Conservation (phyloP, 495 filamentous ascomycete species). For the Terfezia claveryi region DNA sequence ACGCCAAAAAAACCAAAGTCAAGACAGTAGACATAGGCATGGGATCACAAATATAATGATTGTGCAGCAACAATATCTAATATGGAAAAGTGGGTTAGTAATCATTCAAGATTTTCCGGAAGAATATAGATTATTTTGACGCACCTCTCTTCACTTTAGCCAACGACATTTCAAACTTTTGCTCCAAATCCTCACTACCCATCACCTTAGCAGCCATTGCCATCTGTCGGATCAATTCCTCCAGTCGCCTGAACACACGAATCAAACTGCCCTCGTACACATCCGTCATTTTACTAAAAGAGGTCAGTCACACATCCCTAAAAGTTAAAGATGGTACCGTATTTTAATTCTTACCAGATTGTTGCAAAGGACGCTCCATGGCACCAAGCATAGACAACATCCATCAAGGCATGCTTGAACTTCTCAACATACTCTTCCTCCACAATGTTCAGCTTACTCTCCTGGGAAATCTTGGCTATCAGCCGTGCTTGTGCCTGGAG, state of each 20-base stretch:
- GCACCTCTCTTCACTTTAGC: not conserved
- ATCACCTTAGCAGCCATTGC: conserved; percentile 92
- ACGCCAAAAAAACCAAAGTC: no score
- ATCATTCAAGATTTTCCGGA: no score
- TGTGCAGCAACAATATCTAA: conserved; percentile 77
- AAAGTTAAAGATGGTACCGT: not conserved
- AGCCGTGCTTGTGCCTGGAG: conserved; percentile 65
- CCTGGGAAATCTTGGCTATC: conserved; percentile 77
- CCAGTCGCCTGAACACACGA: conserved; percentile 79
- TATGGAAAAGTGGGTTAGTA: not conserved
- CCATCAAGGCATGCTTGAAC: conserved; percentile 88
- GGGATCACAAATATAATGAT: conserved; percentile 54
- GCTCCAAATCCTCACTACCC: conserved; percentile 80
- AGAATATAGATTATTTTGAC: not conserved
- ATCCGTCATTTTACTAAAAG: conserved; percentile 82
- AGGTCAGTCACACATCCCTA: not conserved
- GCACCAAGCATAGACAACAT: conserved; percentile 86
- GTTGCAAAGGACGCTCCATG: conserved; percentile 78
- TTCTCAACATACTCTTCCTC: conserved; percentile 78
- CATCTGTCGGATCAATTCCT: conserved; percentile 92
- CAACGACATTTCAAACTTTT: conserved; percentile 36
- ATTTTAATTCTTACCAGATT: conserved; percentile 51
- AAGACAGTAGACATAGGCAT: no score
- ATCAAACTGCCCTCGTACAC: conserved; percentile 93
- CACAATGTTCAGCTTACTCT: conserved; percentile 73